A percentile compares a stretch with the other conserved stretches of the same genome.
phyloP scores from a whole-genome alignment of 129 eudicot species.

The Kitagawia praeruptora region DNA sequence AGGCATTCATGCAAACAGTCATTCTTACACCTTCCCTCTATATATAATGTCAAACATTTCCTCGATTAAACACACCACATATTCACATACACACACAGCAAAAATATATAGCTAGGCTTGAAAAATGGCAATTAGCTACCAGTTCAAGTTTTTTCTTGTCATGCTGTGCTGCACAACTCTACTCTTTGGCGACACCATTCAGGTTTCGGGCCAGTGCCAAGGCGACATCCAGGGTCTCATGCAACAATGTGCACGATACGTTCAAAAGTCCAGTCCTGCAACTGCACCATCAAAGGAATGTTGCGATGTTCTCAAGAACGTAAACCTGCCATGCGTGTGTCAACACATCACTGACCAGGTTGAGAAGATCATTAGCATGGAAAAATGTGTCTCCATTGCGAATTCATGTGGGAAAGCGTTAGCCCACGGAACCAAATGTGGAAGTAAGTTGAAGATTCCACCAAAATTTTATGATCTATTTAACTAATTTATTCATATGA shows the following conservation, averaged over 20 bases:
- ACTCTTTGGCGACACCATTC: background rate
- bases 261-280: slow-evolving; percentile 24
- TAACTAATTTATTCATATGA: background rate
- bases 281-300: slow-evolving; percentile 29
- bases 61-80: background rate
- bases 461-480: background rate
- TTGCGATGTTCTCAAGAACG: slow-evolving; percentile 25
- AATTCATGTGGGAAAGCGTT: slow-evolving; percentile 30
- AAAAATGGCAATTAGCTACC: slow-evolving; percentile 5
- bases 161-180: background rate
- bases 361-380: slow-evolving; percentile 33
- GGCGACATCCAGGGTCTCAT: slow-evolving; percentile 35
- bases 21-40: background rate
- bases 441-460: slow-evolving; percentile 19
- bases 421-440: slow-evolving; percentile 39
- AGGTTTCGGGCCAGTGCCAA: slow-evolving; percentile 30
- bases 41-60: background rate
- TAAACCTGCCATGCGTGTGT: slow-evolving; percentile 33
- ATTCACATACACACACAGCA: background rate
- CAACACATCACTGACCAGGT: slow-evolving; percentile 22
- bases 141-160: background rate
- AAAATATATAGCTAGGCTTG: no score
- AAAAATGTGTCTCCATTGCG: slow-evolving; percentile 31
- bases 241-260: slow-evolving; percentile 29
- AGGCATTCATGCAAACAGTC: background rate